A percentile compares a stretch with the other conserved stretches of the same genome.
These are phyloP conservation scores for Terfezia boudieri DNA, from an alignment of 495 filamentous ascomycete species.

Conservation along the genomic window DNA sequence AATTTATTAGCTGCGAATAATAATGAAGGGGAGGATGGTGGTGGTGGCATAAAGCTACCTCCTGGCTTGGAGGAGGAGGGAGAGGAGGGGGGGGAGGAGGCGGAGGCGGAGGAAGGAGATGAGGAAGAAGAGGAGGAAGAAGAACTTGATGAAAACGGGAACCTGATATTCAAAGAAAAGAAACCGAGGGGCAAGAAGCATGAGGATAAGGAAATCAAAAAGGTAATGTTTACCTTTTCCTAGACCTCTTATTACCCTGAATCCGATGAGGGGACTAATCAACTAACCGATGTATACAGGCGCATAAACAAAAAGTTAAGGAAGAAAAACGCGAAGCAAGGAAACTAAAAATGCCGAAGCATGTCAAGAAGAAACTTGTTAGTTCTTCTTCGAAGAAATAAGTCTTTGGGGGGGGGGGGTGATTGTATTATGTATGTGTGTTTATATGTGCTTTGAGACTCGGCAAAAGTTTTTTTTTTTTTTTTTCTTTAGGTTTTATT, in stretches of 20 bases:
- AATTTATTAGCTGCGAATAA: constrained; percentile 42
- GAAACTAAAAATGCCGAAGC: constrained; percentile 87
- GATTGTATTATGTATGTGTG: too few species aligned
- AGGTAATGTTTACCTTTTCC: constrained; percentile 21
- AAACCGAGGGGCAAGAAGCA: constrained; percentile 68
- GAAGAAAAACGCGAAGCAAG: constrained; percentile 81
- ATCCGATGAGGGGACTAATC: not conserved
- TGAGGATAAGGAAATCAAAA: constrained; percentile 76
- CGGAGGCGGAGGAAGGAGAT: constrained; percentile 25
- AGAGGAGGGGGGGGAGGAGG: constrained; percentile 23
- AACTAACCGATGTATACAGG: constrained; percentile 18
- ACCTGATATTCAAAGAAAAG: constrained; percentile 34
- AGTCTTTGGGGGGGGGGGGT: too few species aligned
- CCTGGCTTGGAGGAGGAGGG: constrained; percentile 7
- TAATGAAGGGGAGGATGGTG: constrained; percentile 16
- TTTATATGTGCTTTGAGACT: too few species aligned
- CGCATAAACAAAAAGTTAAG: constrained; percentile 76
- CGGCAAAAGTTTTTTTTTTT: too few species aligned
- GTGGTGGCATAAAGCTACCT: not conserved
- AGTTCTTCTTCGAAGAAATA: constrained; percentile 6
- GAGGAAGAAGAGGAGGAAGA: constrained; percentile 26
- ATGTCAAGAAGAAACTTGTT: constrained; percentile 67
- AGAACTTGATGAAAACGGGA: constrained; percentile 25
- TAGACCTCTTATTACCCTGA: not conserved
- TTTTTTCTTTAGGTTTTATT: too few species aligned